Conservation (phyloP, 2,329 filamentous ascomycete species). For the Dactylellina haptotyla region DNA sequence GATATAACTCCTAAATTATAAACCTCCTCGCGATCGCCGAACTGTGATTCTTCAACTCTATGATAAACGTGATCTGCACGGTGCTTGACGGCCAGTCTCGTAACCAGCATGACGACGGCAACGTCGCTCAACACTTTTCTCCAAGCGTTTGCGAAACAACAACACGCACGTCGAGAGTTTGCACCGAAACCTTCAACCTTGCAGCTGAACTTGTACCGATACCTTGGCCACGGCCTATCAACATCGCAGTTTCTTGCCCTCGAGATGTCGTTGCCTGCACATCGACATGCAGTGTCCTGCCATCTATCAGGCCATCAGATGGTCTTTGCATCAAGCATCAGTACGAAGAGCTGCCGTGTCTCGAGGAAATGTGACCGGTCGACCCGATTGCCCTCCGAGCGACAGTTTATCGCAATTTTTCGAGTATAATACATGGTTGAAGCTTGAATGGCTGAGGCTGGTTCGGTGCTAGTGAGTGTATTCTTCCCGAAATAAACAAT, state of each 20-base stretch:
- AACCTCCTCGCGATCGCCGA: no score
- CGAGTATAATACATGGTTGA: not conserved
- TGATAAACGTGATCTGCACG: no score
- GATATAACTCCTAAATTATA: no score
- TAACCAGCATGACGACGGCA: no score
- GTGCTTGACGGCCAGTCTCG: no score
- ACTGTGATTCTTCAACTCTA: no score
- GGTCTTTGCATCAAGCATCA: constrained; percentile 27
- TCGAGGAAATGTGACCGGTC: constrained; percentile 2
- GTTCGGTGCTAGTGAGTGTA: not conserved
- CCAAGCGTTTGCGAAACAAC: constrained; percentile 26
- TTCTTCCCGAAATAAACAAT: constrained; percentile 4
- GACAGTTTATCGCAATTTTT: constrained; percentile 22
- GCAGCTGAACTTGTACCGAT: constrained; percentile 26
- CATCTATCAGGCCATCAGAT: constrained; percentile 26
- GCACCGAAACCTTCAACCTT: not conserved
- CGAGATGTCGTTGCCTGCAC: constrained; percentile 33
- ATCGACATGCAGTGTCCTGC: constrained; percentile 22
- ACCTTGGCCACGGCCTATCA: constrained; percentile 11
- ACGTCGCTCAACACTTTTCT: not conserved
- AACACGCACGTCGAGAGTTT: no score
- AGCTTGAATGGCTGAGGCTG: not conserved
- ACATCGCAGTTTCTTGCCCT: constrained; percentile 24
- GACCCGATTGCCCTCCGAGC: not conserved
- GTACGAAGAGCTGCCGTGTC: constrained; percentile 29